Evolutionary conservation across 2,329 filamentous ascomycete species (phyloP).

Genomic region (Coleophoma crateriformis): DNA sequence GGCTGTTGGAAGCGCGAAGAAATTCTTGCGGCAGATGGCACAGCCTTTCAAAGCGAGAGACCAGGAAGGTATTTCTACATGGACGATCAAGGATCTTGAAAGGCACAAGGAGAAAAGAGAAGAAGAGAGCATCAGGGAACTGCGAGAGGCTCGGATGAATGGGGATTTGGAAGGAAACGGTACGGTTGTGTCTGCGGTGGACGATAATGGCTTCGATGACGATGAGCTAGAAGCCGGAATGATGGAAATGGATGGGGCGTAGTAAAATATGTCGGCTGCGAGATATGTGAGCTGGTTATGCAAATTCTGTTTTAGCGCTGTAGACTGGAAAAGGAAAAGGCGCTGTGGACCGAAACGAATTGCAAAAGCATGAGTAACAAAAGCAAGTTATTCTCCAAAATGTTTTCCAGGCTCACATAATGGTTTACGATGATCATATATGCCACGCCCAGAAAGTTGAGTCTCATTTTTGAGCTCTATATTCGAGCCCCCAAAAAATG

Average conservation of each 20-base stretch:
- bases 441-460: too few relatives aligned
- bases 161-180: not conserved
- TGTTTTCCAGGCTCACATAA: too few relatives aligned
- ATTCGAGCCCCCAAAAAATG: too few relatives aligned
- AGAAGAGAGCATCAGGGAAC: slow-evolving; percentile 58
- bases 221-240: slow-evolving; percentile 43
- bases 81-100: slow-evolving; percentile 76
- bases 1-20: slow-evolving; percentile 82
- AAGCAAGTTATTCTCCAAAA: too few relatives aligned
- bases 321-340: too few relatives aligned
- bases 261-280: too few relatives aligned
- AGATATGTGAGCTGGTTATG: too few relatives aligned
- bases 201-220: slow-evolving; percentile 26
- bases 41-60: slow-evolving; percentile 79
- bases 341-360: too few relatives aligned
- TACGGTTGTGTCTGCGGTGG: slow-evolving; percentile 6
- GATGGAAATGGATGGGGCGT: slow-evolving; percentile 36
- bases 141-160: slow-evolving; percentile 39
- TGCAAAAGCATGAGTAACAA: too few relatives aligned
- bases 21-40: slow-evolving; percentile 86
- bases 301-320: too few relatives aligned
- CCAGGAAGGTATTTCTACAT: slow-evolving; percentile 90
- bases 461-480: too few relatives aligned
- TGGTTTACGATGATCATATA: too few relatives aligned
- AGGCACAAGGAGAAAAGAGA: slow-evolving; percentile 72